Base-by-base conservation (phyloP, 2,329 filamentous ascomycete genomes). In the Hypoxylon sp. region DNA sequence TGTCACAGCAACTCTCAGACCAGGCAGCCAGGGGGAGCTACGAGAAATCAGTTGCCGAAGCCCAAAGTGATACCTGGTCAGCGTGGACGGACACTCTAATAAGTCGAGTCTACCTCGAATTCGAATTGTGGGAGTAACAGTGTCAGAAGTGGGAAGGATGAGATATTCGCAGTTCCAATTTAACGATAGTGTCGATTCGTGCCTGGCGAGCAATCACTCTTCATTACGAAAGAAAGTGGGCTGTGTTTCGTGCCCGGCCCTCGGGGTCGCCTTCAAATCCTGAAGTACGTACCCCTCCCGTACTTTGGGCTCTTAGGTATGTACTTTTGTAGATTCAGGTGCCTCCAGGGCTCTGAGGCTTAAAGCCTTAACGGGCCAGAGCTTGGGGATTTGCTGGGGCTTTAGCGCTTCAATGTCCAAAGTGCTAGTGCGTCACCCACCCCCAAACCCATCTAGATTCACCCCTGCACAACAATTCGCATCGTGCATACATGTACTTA, bases 1-100 rank as follows among this genome's bases (percentile, higher is more conserved):
- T 75, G 73, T 75, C 73, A 75, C 68, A 75, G 70, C 70, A 69
- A 61, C 45, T 8, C 16, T 40, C 26, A 33, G 46, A 44, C 49
- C 57, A 55, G 61, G 52, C 14, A 65, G 64, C 67, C 59, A 54
- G n/a, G 54, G 61, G 52, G 16, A 65, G 64, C 67, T 61, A 54
- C 18, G 12, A 46, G 28, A 45, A 52, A 46, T 55, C 18, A 16
- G 46, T 24, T 61, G 14, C 60, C 60, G 24, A 49, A 63, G 50
- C 50, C 54, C 32, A 40, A 40, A 57, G 48, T 57, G n/a, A 33
- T 51, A 58, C 38, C 49, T 59, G 18, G 16, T 12, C 26, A 22
- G 28, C 22, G 18, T 16, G 16, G 42, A 68, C 60, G 64, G 55
- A 59, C 56, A 67, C 56, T 62, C 54, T 67, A 53, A 64, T 65